A percentile compares a stretch with the other conserved stretches of the same genome.
Evolutionary conservation across 2,329 filamentous ascomycete genomes (phyloP).

Genomic region (Chaetomium strumarium): DNA sequence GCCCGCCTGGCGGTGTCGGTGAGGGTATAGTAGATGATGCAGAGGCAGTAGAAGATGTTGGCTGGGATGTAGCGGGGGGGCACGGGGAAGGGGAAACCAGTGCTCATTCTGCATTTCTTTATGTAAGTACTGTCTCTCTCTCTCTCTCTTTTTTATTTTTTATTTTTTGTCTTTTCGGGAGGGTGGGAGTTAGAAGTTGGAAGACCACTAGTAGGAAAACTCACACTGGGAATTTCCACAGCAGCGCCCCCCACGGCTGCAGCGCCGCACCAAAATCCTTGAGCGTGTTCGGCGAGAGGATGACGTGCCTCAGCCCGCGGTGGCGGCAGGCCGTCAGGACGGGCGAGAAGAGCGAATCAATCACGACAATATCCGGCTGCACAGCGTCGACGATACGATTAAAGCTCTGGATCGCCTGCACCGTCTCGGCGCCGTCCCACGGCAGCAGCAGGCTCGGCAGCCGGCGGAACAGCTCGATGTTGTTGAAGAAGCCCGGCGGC

Average conservation of each 20-base stretch:
- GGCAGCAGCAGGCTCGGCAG: constrained; percentile 26
- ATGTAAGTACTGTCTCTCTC: too few relatives aligned
- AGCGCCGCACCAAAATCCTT: constrained; percentile 35
- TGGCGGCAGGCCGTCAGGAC: constrained; percentile 38
- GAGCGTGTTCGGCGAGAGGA: constrained; percentile 41
- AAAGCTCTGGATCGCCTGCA: constrained; percentile 34
- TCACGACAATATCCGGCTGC: constrained; percentile 35
- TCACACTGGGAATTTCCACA: constrained; percentile 37
- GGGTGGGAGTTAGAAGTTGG: too few relatives aligned
- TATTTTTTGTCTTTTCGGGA: too few relatives aligned
- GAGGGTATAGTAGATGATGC: constrained; percentile 22
- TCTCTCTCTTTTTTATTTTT: too few relatives aligned
- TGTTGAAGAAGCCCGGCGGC: constrained; percentile 31
- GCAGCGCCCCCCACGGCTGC: constrained; percentile 33
- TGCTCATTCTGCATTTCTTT: constrained; percentile 32
- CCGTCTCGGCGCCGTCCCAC: constrained; percentile 37
- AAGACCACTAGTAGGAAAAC: too few relatives aligned
- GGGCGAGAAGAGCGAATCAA: constrained; percentile 40
- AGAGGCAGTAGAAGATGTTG: constrained; percentile 37
- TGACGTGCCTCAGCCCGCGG: constrained; percentile 27
- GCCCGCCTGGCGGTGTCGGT: constrained; percentile 18
- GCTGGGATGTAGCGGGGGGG: constrained; percentile 37
- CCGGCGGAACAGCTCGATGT: constrained; percentile 27
- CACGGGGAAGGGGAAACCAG: constrained; percentile 41
- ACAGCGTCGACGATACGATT: constrained; percentile 34